phyloP scores from a whole-genome alignment of 2,329 filamentous ascomycete species.

The Sordariomycetes sp. region DNA sequence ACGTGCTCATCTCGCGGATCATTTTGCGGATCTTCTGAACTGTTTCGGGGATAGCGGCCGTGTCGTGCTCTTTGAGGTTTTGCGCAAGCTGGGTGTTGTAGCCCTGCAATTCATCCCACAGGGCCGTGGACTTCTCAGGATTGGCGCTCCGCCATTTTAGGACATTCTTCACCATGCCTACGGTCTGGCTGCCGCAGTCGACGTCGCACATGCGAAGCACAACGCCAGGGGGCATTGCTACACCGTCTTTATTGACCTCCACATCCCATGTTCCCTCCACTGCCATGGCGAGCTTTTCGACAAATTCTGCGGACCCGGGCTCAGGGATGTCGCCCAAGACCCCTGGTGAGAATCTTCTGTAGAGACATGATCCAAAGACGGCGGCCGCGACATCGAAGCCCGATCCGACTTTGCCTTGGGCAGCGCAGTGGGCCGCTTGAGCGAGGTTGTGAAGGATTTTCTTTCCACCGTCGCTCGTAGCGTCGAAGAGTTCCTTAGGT shows the following conservation, averaged over 20 bases:
- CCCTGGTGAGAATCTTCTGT: slow-evolving; percentile 82
- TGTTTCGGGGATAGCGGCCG: slow-evolving; percentile 32
- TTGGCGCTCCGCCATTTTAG: slow-evolving; percentile 69
- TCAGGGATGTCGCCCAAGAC: slow-evolving; percentile 61
- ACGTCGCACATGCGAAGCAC: slow-evolving; percentile 91
- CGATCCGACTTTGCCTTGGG: slow-evolving; percentile 91
- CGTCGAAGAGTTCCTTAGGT: slow-evolving; percentile 43
- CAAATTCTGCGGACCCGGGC: slow-evolving; percentile 58
- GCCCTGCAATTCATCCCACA: slow-evolving; percentile 70
- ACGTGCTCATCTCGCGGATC: slow-evolving; percentile 67
- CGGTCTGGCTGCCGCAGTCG: slow-evolving; percentile 86
- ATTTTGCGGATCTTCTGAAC: slow-evolving; percentile 46
- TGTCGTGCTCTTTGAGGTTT: slow-evolving; percentile 45
- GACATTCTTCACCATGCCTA: slow-evolving; percentile 91
- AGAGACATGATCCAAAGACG: slow-evolving; percentile 83
- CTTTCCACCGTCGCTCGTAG: slow-evolving; percentile 43
- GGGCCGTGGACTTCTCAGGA: slow-evolving; percentile 48
- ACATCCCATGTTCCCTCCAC: slow-evolving; percentile 77
- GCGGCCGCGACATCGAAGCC: slow-evolving; percentile 94
- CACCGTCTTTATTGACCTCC: slow-evolving; percentile 59
- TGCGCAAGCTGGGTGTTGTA: slow-evolving; percentile 63
- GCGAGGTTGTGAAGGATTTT: slow-evolving; percentile 79
- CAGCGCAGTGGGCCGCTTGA: slow-evolving; percentile 88
- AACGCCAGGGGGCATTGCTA: slow-evolving; percentile 64
- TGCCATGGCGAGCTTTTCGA: slow-evolving; percentile 49